Evolutionary conservation across 768 basidiomycete genomes (phyloP).

Genomic region (Clitopilus passeckerianus): DNA sequence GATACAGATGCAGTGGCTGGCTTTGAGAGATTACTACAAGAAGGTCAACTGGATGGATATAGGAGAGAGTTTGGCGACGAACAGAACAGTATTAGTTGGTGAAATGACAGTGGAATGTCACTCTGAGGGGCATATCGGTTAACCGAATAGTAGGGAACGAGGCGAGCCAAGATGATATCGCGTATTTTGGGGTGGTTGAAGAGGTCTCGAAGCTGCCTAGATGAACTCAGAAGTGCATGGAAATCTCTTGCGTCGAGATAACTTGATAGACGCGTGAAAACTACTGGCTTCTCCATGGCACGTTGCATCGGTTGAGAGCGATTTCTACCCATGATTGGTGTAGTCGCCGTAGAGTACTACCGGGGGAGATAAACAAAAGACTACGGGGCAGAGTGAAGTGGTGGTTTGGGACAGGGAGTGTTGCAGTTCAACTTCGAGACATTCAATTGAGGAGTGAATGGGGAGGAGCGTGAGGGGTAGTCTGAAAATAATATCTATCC

Average conservation of each 20-base stretch:
- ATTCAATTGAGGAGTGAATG: neutral
- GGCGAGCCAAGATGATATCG: conserved; percentile 39
- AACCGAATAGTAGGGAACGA: conserved; percentile 53
- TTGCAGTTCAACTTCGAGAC: neutral
- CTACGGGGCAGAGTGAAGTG: neutral
- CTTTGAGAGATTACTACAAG: conserved; percentile 52
- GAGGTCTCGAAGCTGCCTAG: conserved; percentile 21
- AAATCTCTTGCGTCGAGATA: conserved; percentile 30
- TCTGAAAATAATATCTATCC: neutral
- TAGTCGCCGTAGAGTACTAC: conserved; percentile 5
- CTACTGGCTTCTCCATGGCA: neutral
- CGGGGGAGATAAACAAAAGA: conserved; percentile 18
- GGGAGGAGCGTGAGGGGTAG: neutral
- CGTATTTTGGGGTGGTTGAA: conserved; percentile 20
- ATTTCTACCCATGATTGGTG: neutral
- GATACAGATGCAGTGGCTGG: conserved; percentile 62
- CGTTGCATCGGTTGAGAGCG: neutral
- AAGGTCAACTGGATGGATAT: neutral
- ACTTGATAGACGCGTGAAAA: neutral
- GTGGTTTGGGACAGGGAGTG: neutral
- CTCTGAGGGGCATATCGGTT: conserved; percentile 34
- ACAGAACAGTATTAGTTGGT: conserved; percentile 62
- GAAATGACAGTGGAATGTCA: conserved; percentile 44
- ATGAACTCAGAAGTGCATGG: conserved; percentile 29
- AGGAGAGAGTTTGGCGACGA: conserved; percentile 21